Percentiles rank a stretch among this genome's conserved stretches.
Conservation (phyloP, 805 yeast species). For the Groenewaldozyma salmanticensis region DNA sequence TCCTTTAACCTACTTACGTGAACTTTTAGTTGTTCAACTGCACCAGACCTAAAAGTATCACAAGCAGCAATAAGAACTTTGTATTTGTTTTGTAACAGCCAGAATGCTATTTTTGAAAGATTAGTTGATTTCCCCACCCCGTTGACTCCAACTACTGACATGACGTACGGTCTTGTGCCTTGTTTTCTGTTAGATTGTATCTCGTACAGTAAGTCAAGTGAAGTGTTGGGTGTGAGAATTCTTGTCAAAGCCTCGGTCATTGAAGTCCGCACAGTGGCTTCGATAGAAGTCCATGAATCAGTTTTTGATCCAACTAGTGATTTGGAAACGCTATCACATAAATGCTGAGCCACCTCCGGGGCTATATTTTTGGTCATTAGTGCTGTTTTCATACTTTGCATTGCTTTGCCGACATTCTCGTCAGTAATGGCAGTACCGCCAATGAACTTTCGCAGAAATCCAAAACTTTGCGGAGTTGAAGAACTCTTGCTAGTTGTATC, state of each 20-base stretch:
- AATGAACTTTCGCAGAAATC: slow-evolving; percentile 48
- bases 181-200: slow-evolving; percentile 41
- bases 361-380: slow-evolving; percentile 82
- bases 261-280: slow-evolving; percentile 52
- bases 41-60: slow-evolving; percentile 96
- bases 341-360: slow-evolving; percentile 70
- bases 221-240: slow-evolving; percentile 83
- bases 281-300: slow-evolving; percentile 63
- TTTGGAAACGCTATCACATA: slow-evolving; percentile 60
- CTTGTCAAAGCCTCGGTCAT: slow-evolving; percentile 52
- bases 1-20: slow-evolving; percentile 79
- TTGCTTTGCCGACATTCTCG: slow-evolving; percentile 55
- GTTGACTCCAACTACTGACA: slow-evolving; percentile 94
- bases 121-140: slow-evolving; percentile 98
- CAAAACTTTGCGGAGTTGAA: slow-evolving; percentile 26
- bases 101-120: slow-evolving; percentile 85
- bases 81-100: slow-evolving; percentile 86
- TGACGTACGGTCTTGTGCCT: slow-evolving; percentile 64
- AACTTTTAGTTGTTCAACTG: slow-evolving; percentile 93
- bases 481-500: slow-evolving; percentile 1
- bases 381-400: slow-evolving; percentile 61
- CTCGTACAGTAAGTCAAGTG: slow-evolving; percentile 77
- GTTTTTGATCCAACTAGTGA: slow-evolving; percentile 66
- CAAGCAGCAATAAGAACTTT: slow-evolving; percentile 89
- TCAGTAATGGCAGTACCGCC: slow-evolving; percentile 62